A percentile compares a stretch with the other conserved stretches of the same genome.
phyloP scores from a whole-genome alignment of 441 rosid genomes.

The Pelargonium australe region DNA sequence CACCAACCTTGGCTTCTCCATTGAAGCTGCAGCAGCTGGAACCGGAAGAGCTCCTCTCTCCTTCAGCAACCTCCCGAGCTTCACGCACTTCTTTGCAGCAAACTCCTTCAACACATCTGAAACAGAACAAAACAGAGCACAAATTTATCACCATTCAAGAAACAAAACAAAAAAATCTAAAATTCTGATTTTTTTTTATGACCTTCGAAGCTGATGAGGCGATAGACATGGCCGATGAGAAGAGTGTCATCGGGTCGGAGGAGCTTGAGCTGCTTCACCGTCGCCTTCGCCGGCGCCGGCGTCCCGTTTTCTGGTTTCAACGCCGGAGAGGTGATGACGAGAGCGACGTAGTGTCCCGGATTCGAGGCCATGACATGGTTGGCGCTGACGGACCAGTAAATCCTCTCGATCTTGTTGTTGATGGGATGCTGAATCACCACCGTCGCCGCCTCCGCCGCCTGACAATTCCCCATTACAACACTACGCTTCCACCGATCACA shows the following conservation, averaged over 20 bases:
- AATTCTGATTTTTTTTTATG: neutral
- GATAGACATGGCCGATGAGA: slow-evolving; percentile 64
- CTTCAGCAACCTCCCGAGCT: too few relatives aligned
- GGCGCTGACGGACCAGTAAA: slow-evolving; percentile 72
- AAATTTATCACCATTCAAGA: neutral
- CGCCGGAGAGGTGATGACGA: slow-evolving; percentile 48
- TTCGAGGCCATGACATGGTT: slow-evolving; percentile 59
- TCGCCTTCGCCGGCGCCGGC: slow-evolving; percentile 25
- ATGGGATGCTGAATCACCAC: slow-evolving; percentile 73
- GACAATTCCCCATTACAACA: slow-evolving; percentile 74
- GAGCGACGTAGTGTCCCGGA: slow-evolving; percentile 84
- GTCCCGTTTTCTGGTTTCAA: slow-evolving; percentile 38
- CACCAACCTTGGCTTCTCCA: too few relatives aligned
- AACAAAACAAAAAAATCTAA: neutral
- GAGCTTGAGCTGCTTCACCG: slow-evolving; percentile 76
- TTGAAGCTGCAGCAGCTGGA: too few relatives aligned
- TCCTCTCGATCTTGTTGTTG: slow-evolving; percentile 50
- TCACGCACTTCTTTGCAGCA: slow-evolving; percentile 51
- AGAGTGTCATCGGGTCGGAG: slow-evolving; percentile 69
- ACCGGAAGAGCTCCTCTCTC: too few relatives aligned
- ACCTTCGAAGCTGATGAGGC: slow-evolving; percentile 84
- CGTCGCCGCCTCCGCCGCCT: slow-evolving; percentile 79
- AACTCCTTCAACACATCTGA: slow-evolving; percentile 75
- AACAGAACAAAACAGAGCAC: neutral
- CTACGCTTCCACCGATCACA: too few relatives aligned